Evolutionary conservation across 2,329 filamentous ascomycete species (phyloP), one percentile per base, ranked within the genome.

Genomic region (Pseudogymnoascus sp.): DNA sequence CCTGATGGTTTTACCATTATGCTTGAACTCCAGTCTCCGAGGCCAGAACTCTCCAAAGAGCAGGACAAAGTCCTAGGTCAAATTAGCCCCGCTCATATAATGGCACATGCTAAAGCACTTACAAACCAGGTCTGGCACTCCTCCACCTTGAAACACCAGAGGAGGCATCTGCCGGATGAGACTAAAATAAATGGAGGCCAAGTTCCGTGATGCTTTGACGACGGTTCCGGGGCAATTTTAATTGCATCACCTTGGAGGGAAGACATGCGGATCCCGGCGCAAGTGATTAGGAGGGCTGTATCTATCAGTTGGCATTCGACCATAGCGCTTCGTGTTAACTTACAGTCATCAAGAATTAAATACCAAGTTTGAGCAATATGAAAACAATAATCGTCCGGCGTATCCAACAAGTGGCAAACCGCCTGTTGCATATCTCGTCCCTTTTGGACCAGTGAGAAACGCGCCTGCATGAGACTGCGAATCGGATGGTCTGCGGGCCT

Each of bases 351-450:
- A 1, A 82, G 65, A 5, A 80, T 70, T 4, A 82, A 66, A 65
- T 75, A 78, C 80, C 80, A 82, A 8, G 80, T 63, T 66, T 82
- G 80, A 0, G 76, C 72, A 51, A 81, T 76, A 63, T 82, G 79
- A 63, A 80, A 81, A 62, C 78, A 81, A 16, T 75, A 68, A 1
- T 72, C 74, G 8, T 71, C 66, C 0, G 72, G 72, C 2, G 72
- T 73, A 42, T 73, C 71, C 1, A 72, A 72, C 12, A 76, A 69
- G 62, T 75, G 74, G 61, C 79, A 76, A 7, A 81, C 76, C 2
- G 77, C 79, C 66, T 81, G 80, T 26, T 75, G 70, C 77, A 80
- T 76, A 40, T 81, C 79, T 61, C 79, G 72, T 34, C 75, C 71
- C 26, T 73, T 69, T 3, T 70, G 69, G 5, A 72, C 75, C 3